These are phyloP conservation scores for Falciphora oryzae DNA, from an alignment of 2,329 filamentous ascomycete genomes.

Conservation along the genomic window DNA sequence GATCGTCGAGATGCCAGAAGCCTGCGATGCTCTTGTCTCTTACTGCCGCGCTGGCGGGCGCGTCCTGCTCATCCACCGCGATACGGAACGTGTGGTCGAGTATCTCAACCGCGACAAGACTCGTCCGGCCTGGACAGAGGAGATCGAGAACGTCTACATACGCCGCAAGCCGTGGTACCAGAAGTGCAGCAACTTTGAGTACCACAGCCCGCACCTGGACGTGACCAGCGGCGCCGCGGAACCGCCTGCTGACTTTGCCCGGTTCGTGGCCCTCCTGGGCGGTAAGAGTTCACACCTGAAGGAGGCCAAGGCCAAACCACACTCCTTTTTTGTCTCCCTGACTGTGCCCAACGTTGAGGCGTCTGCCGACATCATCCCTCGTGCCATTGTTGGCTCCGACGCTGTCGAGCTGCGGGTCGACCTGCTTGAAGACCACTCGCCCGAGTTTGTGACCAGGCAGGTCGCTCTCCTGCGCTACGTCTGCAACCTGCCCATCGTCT, in stretches of 20 bases:
- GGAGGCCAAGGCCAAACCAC: slow-evolving; percentile 55
- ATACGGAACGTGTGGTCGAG: slow-evolving; percentile 81
- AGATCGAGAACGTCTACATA: slow-evolving; percentile 87
- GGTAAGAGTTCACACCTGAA: slow-evolving; percentile 42
- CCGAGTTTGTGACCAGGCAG: slow-evolving; percentile 77
- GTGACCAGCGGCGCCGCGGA: slow-evolving; percentile 28
- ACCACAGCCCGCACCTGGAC: slow-evolving; percentile 68
- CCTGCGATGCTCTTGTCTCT: slow-evolving; percentile 66
- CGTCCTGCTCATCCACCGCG: slow-evolving; percentile 80
- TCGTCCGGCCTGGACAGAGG: slow-evolving; percentile 84
- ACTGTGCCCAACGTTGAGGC: slow-evolving; percentile 71
- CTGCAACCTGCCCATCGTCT: slow-evolving; percentile 71
- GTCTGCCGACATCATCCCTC: slow-evolving; percentile 58
- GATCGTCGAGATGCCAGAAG: slow-evolving; percentile 79
- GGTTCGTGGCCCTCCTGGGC: slow-evolving; percentile 63
- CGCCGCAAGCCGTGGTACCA: slow-evolving; percentile 85
- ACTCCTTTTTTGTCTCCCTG: slow-evolving; percentile 89
- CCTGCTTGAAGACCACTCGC: slow-evolving; percentile 67
- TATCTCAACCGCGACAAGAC: slow-evolving; percentile 87
- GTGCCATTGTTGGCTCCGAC: slow-evolving; percentile 78
- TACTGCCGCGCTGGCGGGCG: slow-evolving; percentile 65
- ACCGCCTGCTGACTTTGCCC: slow-evolving; percentile 61
- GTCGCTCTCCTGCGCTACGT: slow-evolving; percentile 68
- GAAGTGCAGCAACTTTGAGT: slow-evolving; percentile 90
- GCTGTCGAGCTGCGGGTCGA: slow-evolving; percentile 94